Evolutionary conservation across 371 early-diverging fungal genomes (phyloP), one percentile per base, ranked within the genome.

Genomic region (Paramicrosporidium saccamoebae): DNA sequence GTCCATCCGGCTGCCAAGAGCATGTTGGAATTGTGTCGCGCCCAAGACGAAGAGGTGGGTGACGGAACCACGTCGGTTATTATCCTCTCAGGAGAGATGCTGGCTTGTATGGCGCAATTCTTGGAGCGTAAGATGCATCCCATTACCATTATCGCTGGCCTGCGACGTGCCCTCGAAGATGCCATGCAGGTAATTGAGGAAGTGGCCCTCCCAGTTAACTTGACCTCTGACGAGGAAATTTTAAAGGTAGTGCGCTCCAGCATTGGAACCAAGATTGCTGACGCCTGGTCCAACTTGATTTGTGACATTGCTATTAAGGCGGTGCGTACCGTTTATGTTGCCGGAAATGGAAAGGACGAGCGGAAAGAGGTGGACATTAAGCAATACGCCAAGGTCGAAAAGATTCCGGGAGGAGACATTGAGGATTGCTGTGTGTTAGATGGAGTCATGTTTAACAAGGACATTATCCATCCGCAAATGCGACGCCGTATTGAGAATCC

Each of bases 41-140:
- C 99, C 26, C 99, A 99, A 58, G 97, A 97, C 55, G 97, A 98
- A 46, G 98, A 97, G 48, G 97, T 97, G 16, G 99, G 99, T 29
- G 99, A 99, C 50, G 99, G 99, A 27, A 99, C 99, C 10, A 99
- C 99, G 13, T 63, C 69, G 28, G 99, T 98, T 31, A 86, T 98
- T 29, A 77, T 98, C 38, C 57, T 96, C 16, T 82, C 88, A 29
- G 94, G 94, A 40, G 94, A 92, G 46, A 61, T 88, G 12, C 66
- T 92, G 26, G 61, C 79, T 19, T 52, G 62, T 22, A 67, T 82
- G n/a, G 49, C 68, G 11, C 84, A 82, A 23, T 79, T 72, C 44
- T 52, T 97, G 27, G 77, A 86, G 42, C 72, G 82, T 30, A 68
- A 79, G 39, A 68, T 95, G 24, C 99, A 99, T 53, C 98, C 99